Evolutionary conservation across 192 early-diverging fungal genomes (phyloP), one percentile per base, ranked within the genome.

Genomic region (Backusella liffmaniae): DNA sequence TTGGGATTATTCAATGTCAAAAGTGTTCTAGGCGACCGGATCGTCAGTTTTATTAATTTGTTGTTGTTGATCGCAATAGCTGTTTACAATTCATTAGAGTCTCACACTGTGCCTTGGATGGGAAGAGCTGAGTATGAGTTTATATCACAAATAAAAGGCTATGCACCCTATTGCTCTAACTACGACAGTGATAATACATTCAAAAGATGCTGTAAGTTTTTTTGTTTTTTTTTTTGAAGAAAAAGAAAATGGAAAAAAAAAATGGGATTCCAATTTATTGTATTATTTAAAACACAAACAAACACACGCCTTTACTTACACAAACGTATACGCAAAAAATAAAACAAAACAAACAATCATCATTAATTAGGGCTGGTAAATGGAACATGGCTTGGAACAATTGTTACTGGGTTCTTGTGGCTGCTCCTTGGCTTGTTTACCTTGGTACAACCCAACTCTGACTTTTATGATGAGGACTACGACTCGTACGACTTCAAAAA

Each of bases 401-500:
- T 73, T 12, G 32, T 73, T 16, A 9, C 42, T n/a, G 51, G 35
- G 18, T 56, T 65, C 13, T 41, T 73, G 18, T 73, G 72, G 72
- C 32, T 73, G 16, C 32, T 73, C n/a, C 42, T 73, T 26, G 51
- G 21, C 37, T 26, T 73, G n/a, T 73, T 65, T 65, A 65, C 72
- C 21, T 46, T 71, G 10, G 72, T 37, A 41, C 53, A 65, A 65
- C 34, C 29, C 2, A 73, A 41, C 35, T 65, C 72, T 35, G 51
- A 73, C 37, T 39, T 65, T 37, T 65, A 59, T 30, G 34, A 62
- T 9, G 41, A 73, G 13, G 36, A 73, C n/a, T 73, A 59, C 56
- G 72, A 73, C 23, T 23, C 56, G n/a, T 65, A 73, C 53, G 53
- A 73, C 51, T 73, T 59, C 9, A 59, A 72, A 35, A 34, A 49